Conservation (phyloP, 2,329 filamentous ascomycete species). For the Sordariomycetes sp. region DNA sequence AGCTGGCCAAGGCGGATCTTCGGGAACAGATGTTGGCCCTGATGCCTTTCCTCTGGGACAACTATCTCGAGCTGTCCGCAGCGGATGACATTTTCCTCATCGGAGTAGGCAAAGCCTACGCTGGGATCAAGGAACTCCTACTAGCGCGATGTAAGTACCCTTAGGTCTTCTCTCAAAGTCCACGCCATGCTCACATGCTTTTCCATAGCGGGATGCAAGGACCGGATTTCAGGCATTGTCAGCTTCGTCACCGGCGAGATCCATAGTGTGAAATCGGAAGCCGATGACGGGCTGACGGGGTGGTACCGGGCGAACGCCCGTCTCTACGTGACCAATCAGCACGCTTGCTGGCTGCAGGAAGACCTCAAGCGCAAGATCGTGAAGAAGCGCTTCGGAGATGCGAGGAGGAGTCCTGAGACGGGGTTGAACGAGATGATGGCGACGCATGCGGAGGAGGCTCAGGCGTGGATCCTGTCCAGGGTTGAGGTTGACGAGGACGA, state of each 20-base stretch:
- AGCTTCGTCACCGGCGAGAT: conserved; percentile 75
- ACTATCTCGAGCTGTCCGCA: conserved; percentile 76
- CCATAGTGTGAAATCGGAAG: conserved; percentile 70
- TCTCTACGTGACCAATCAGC: conserved; percentile 67
- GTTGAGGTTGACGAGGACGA: conserved; percentile 21
- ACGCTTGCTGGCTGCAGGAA: conserved; percentile 64
- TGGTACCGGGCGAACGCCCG: conserved; percentile 83
- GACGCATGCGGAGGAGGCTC: conserved; percentile 40
- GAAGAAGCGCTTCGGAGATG: conserved; percentile 52
- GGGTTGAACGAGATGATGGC: conserved; percentile 49
- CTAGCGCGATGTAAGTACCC: conserved; percentile 56
- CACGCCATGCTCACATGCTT: background rate
- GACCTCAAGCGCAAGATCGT: conserved; percentile 49
- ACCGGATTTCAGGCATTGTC: conserved; percentile 61
- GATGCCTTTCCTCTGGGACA: conserved; percentile 88
- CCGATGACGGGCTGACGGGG: conserved; percentile 58
- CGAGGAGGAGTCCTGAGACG: conserved; percentile 38
- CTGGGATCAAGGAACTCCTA: conserved; percentile 73
- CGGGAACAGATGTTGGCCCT: conserved; percentile 62
- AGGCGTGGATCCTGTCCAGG: conserved; percentile 35
- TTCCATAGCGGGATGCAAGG: conserved; percentile 49
- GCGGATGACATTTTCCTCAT: conserved; percentile 72
- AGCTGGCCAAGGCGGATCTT: too few relatives aligned
- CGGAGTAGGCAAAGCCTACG: conserved; percentile 82
- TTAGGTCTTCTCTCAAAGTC: background rate